Evolutionary conservation across 2,329 filamentous ascomycete genomes (phyloP).

Genomic region (Calonectria henricotiae): DNA sequence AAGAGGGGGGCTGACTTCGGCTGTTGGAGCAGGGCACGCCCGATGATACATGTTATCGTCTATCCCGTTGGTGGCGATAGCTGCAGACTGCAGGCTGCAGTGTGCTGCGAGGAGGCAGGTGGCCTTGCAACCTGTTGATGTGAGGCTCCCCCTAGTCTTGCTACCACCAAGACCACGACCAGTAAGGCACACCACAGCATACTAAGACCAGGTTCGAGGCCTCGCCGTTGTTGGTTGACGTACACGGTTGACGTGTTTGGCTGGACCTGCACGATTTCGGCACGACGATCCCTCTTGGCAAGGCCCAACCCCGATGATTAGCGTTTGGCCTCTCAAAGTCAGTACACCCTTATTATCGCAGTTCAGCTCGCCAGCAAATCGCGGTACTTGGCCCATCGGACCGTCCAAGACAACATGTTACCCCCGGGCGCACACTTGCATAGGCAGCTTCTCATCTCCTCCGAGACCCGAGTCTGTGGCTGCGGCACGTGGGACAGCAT

Average conservation of each 20-base stretch:
- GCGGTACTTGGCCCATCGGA: constrained; percentile 22
- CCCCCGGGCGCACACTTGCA: constrained; percentile 9
- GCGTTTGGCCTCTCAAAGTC: constrained; percentile 24
- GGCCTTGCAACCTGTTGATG: background rate
- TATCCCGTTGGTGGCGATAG: background rate
- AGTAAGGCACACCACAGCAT: background rate
- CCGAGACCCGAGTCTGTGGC: constrained; percentile 25
- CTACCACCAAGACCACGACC: background rate
- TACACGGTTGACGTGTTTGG: background rate
- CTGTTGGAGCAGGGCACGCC: constrained; percentile 11
- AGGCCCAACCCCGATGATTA: constrained; percentile 9
- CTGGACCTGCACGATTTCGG: constrained; percentile 21
- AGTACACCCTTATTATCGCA: constrained; percentile 16
- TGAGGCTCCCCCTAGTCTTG: background rate
- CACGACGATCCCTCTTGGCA: constrained; percentile 31
- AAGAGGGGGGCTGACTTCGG: constrained; percentile 30
- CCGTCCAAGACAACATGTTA: constrained; percentile 24
- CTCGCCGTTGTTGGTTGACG: background rate
- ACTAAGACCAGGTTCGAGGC: background rate
- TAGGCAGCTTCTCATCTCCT: constrained; percentile 19
- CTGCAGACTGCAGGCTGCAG: background rate
- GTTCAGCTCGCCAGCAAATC: constrained; percentile 15
- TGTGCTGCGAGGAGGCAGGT: background rate
- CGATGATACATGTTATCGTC: constrained; percentile 5
- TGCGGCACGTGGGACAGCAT: constrained; percentile 26